These are phyloP conservation scores for Lepraria neglecta DNA, from an alignment of 495 filamentous ascomycete species.

Conservation along the genomic window DNA sequence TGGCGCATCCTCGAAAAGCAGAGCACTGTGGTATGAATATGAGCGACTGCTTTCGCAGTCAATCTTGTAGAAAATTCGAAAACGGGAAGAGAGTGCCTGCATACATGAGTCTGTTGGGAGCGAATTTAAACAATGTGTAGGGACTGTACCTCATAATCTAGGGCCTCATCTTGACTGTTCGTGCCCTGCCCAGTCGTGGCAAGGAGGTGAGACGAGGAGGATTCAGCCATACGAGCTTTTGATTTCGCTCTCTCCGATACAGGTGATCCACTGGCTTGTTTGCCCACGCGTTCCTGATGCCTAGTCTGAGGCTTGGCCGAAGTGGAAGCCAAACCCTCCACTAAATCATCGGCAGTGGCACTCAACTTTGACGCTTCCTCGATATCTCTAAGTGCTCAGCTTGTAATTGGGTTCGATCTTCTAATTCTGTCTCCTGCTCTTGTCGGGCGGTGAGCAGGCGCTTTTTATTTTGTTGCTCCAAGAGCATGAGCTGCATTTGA, in stretches of 20 bases:
- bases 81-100: neutral
- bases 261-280: too few species aligned
- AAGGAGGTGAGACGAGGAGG: too few species aligned
- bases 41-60: neutral
- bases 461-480: conserved; percentile 98
- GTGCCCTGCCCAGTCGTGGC: neutral
- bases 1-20: conserved; percentile 8
- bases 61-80: conserved; percentile 11
- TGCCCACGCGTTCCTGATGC: too few species aligned
- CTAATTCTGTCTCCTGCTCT: conserved; percentile 62
- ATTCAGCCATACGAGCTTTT: too few species aligned
- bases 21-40: neutral
- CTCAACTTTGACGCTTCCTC: neutral
- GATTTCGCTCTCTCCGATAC: too few species aligned
- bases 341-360: neutral
- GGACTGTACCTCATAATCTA: neutral
- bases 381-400: neutral
- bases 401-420: neutral
- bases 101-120: neutral
- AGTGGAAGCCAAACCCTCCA: neutral
- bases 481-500: conserved; percentile 97
- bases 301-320: neutral
- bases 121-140: neutral
- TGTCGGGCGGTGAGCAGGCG: conserved; percentile 91
- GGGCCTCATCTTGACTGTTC: neutral